Evolutionary conservation across 768 basidiomycete genomes (phyloP).

Genomic region (Lyophyllum atratum): DNA sequence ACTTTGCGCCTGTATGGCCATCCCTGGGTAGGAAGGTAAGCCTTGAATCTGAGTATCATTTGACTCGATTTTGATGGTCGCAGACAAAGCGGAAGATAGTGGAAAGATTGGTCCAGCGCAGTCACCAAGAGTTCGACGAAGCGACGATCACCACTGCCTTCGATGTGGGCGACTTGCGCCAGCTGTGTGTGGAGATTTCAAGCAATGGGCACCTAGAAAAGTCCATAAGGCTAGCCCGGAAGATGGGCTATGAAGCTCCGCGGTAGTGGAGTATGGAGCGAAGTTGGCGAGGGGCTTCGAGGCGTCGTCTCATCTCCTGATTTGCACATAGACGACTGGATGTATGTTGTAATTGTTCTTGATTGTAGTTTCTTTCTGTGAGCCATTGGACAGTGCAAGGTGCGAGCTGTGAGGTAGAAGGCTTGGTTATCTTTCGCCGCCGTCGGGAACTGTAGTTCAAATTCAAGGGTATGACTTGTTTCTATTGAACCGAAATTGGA

Average conservation of each 20-base stretch:
- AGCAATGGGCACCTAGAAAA: constrained; percentile 14
- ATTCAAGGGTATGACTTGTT: not conserved
- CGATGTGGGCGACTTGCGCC: constrained; percentile 40
- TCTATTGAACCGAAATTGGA: not conserved
- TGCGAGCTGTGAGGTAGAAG: not conserved
- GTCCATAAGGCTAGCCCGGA: constrained; percentile 11
- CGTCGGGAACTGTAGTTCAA: not conserved
- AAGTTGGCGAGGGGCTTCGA: not conserved
- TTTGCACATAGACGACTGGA: not conserved
- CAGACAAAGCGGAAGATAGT: constrained; percentile 34
- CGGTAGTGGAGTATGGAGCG: not conserved
- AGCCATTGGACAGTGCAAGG: not conserved
- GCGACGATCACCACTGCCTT: constrained; percentile 39
- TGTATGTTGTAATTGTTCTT: not conserved
- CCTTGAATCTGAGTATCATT: not conserved
- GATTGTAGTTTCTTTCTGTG: not conserved
- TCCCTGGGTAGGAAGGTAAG: constrained; percentile 37
- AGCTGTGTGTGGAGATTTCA: constrained; percentile 31
- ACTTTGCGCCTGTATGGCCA: constrained; percentile 39
- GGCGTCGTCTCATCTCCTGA: not conserved
- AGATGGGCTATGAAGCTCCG: constrained; percentile 16
- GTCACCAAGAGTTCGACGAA: constrained; percentile 29
- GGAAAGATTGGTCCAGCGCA: constrained; percentile 36
- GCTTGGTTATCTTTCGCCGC: not conserved
- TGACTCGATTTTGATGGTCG: constrained; percentile 7